Evolutionary conservation across 2,329 filamentous ascomycete genomes (phyloP).

Genomic region (Diaporthe sp.): DNA sequence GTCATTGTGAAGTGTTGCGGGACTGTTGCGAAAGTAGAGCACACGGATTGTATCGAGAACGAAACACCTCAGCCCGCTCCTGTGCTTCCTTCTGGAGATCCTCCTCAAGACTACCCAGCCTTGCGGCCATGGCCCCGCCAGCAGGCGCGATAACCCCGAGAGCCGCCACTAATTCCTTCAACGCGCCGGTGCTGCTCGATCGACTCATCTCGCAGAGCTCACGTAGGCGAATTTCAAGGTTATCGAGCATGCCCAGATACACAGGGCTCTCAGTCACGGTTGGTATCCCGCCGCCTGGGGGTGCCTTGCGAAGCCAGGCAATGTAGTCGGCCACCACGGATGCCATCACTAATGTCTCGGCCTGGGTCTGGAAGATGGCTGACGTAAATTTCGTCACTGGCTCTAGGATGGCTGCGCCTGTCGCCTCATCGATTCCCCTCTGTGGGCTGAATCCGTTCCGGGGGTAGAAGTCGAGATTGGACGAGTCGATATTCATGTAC

Average conservation of each 20-base stretch:
- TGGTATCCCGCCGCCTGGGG: not conserved
- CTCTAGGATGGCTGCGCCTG: not conserved
- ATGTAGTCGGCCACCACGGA: constrained; percentile 15
- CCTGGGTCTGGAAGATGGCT: constrained; percentile 1
- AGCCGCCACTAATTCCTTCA: not conserved
- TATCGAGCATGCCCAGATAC: constrained; percentile 7
- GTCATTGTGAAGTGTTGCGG: not conserved
- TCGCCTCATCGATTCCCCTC: not conserved
- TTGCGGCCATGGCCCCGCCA: not conserved
- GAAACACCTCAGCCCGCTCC: not conserved
- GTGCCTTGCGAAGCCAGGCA: constrained; percentile 13
- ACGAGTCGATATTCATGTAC: not conserved
- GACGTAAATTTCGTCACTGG: not conserved
- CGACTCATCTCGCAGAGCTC: constrained; percentile 10
- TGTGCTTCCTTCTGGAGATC: not conserved
- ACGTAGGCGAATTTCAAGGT: not conserved
- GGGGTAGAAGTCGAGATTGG: not conserved
- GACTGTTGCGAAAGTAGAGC: not conserved
- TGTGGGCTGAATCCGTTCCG: not conserved
- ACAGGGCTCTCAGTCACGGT: not conserved
- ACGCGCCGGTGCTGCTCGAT: not conserved
- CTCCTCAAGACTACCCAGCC: not conserved
- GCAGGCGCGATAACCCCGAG: not conserved
- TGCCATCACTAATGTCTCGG: not conserved
- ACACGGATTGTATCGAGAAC: not conserved